Conservation (phyloP, 2,329 filamentous ascomycete species). For the Calonectria naviculata region DNA sequence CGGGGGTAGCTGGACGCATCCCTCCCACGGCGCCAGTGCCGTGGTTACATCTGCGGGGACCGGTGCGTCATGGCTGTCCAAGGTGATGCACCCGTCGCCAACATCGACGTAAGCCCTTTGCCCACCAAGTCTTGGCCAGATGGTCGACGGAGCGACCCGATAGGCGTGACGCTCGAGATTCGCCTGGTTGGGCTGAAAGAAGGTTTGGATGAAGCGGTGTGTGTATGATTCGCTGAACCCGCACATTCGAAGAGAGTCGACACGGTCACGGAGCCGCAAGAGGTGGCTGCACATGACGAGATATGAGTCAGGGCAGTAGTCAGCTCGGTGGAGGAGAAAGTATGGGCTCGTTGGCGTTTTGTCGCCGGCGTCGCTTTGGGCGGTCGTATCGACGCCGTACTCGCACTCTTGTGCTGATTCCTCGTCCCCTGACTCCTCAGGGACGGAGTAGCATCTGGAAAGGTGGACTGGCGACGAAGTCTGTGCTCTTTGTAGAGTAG, state of each 20-base stretch:
- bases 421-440: background rate
- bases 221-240: conserved; percentile 50
- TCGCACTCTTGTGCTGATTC: background rate
- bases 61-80: conserved; percentile 34
- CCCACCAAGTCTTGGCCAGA: conserved; percentile 43
- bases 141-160: conserved; percentile 44
- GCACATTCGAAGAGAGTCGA: conserved; percentile 48
- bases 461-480: conserved; percentile 9
- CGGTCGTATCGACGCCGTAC: background rate
- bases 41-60: background rate
- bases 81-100: conserved; percentile 31
- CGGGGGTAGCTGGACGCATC: conserved; percentile 41
- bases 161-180: conserved; percentile 33
- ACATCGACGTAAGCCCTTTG: conserved; percentile 43
- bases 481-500: background rate
- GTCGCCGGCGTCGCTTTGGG: background rate
- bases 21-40: conserved; percentile 23
- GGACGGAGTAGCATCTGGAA: background rate
- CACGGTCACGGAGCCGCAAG: conserved; percentile 40
- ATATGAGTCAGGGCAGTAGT: conserved; percentile 46
- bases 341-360: conserved; percentile 7
- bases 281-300: conserved; percentile 47
- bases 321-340: conserved; percentile 2
- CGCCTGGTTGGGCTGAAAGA: conserved; percentile 35
- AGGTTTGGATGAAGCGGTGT: conserved; percentile 35